phyloP scores from a whole-genome alignment of 495 filamentous ascomycete species.

The Astrothelium macrocarpum region DNA sequence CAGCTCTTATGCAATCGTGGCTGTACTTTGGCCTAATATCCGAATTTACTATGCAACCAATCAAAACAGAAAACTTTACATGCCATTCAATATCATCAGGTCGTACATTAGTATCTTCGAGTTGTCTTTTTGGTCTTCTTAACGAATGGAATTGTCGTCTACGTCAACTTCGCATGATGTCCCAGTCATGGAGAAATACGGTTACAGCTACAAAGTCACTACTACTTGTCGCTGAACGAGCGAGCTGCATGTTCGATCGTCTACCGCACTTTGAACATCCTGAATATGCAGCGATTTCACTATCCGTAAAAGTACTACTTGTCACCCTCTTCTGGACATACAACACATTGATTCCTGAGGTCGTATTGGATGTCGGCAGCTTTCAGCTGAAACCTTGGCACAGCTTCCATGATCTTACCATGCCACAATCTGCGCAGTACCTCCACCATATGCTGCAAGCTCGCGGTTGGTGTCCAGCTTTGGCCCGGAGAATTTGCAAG shows the following conservation, averaged over 20 bases:
- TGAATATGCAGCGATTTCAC: neutral
- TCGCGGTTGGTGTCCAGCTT: constrained; percentile 1
- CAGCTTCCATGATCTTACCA: neutral
- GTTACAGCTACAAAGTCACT: neutral
- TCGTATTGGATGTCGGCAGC: neutral
- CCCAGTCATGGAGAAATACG: neutral
- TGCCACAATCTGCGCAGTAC: neutral
- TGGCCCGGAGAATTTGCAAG: neutral
- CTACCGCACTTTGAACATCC: neutral
- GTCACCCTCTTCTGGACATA: neutral
- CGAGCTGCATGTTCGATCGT: neutral
- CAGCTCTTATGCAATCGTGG: neutral
- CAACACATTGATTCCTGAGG: neutral
- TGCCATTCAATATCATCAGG: neutral
- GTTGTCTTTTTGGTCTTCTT: neutral
- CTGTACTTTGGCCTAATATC: neutral
- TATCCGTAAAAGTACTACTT: neutral
- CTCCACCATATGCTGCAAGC: neutral
- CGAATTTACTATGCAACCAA: neutral
- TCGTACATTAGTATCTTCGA: neutral
- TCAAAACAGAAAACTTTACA: neutral
- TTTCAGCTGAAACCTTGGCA: neutral
- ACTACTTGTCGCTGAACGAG: neutral
- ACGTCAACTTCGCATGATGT: neutral
- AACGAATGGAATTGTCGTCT: constrained; percentile 2